Base-by-base conservation (phyloP, 2,329 filamentous ascomycete species). In the Diaporthe sp. region DNA sequence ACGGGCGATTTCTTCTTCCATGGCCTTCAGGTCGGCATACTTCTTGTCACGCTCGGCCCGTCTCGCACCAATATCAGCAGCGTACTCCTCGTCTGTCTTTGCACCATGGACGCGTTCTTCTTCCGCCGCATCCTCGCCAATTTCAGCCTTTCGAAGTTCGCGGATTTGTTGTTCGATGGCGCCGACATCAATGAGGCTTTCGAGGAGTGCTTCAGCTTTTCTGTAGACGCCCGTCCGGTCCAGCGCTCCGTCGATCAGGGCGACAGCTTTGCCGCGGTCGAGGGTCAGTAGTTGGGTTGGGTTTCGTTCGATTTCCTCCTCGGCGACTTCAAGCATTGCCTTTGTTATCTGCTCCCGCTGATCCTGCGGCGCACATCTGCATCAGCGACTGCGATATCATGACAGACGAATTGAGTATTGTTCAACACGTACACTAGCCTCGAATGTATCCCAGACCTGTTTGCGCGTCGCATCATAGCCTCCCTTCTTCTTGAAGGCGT, bases 401-500 rank as follows among this genome's bases (percentile, higher is more conserved):
- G 9, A 51, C 0, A 42, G 22, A 25, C 9, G 17, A 19, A 12
- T 13, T n/a, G 10, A 39, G 34, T 12, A 19, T 13, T 31, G n/a
- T 3, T 31, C 13, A 25, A 59, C 25, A 67, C 89, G 75, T 88
- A 95, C 93, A 79, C 91, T 92, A 42, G 90, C 89, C 80, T 92
- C 91, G 79, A 95, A 94, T 75, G 94, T 92, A 61, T 94, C 91
- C 90, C 94, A 95, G 15, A 94, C 89, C 79, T 94, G 90, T 82
- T 95, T 96, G 77, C 94, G 92, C 77, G 96, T 90, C 19, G 89
- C 87, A 83, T 97, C 94, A 81, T 96, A 97, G 74, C 94, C 93
- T 76, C 94, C 94, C 83, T 95, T 95, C 85, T 96, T 96, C 85
- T 96, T 96, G 86, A 96, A 96, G 15, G 90, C 93, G 81, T 94